These are phyloP conservation scores for Cicer chorassanicum DNA, from an alignment of 306 rosid species.

Conservation along the genomic window DNA sequence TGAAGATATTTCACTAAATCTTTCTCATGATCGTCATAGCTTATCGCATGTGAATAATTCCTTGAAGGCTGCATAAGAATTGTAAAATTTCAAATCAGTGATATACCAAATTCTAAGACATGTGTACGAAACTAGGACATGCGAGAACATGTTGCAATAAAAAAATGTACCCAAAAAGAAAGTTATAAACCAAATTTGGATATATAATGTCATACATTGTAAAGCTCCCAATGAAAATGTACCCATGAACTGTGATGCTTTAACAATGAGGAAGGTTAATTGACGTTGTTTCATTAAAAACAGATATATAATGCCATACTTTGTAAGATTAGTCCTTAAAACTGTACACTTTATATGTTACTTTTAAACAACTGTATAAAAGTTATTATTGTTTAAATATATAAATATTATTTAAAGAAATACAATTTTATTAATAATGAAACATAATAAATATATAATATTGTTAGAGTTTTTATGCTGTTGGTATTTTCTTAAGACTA, in stretches of 20 bases:
- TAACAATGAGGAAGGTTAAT: too few relatives aligned
- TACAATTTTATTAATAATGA: not conserved
- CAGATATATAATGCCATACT: not conserved
- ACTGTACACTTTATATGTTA: not conserved
- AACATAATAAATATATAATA: not conserved
- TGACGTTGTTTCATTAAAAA: not conserved
- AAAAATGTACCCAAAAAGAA: not conserved
- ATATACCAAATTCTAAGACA: not conserved
- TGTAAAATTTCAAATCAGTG: not conserved
- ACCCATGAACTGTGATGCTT: too few relatives aligned
- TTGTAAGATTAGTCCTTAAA: not conserved
- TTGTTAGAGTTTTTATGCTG: too few relatives aligned
- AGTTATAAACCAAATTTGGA: not conserved
- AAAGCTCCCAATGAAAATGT: too few relatives aligned
- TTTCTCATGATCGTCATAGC: constrained; percentile 67
- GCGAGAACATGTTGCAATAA: not conserved
- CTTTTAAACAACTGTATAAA: not conserved
- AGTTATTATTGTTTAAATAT: not conserved
- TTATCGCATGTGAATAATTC: constrained; percentile 76
- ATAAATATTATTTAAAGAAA: not conserved
- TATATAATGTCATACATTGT: too few relatives aligned
- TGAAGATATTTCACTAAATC: constrained; percentile 60
- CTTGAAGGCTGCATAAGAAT: constrained; percentile 68
- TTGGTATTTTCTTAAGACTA: too few relatives aligned
- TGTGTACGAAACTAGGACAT: not conserved